Base-by-base conservation (phyloP, 495 filamentous ascomycete species). In the Glonium stellatum region DNA sequence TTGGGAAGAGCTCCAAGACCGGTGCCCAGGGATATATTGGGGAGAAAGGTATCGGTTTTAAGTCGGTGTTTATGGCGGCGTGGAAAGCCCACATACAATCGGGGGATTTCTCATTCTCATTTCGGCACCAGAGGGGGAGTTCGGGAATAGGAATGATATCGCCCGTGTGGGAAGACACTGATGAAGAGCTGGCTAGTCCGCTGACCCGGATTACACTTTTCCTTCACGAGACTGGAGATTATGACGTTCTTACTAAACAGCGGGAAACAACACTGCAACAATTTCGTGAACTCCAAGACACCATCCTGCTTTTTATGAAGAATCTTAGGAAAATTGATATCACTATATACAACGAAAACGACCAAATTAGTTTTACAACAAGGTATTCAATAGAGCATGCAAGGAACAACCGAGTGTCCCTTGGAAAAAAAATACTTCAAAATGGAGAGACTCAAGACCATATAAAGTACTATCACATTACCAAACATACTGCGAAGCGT, bases 31-130 rank as follows among this genome's bases (percentile, higher is more conserved):
- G 74, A 1, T 77, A 78, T 57, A 77, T 79, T 66, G 78, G 79
- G 5, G 76, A 77, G 54, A 80, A 80, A 54, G 77, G 77, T 0
- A 78, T 80, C 22, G 79, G 79, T 0, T 81, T 82, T 67, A 81
- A 80, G 57, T 78, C 77, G 0, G 75, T 80, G 0, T 82, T 82
- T 58, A 78, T 70, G 42, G 73, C 73, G 0, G 75, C 77, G 1
- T 73, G 65, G 61, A 75, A 75, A 44, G 79, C 76, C 0, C 71
- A 75, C 22, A 76, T 82, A 10, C 75, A 78, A 51, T 82, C 78
- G 0, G 72, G 75, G 1, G 15, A 64, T 11, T 80, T 71, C 57
- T 79, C 74, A 0, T 81, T 80, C 67, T 67, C 34, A n/a, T 80
- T 80, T 55, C 63, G 69, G 25, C 67, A 75, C 59, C 42, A 23